Conservation (phyloP, 176 grass and related monocot species). For the Cenchrus fungigraminus region DNA sequence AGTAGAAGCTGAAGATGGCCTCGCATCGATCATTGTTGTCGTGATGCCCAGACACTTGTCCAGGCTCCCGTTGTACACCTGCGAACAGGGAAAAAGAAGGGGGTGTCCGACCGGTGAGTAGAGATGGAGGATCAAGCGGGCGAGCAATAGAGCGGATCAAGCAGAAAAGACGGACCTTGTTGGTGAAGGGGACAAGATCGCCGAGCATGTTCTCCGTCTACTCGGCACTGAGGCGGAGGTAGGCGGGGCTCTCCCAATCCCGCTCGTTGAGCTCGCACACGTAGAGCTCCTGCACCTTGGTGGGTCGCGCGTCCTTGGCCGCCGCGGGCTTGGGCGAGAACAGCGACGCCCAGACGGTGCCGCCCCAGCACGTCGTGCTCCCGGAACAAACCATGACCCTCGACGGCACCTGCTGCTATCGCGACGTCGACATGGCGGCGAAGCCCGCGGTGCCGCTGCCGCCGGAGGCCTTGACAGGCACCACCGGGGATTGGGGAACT, state of each 20-base stretch:
- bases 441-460: background rate
- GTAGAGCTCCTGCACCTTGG: slow-evolving; percentile 76
- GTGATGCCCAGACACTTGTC: slow-evolving; percentile 79
- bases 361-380: background rate
- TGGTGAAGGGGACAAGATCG: slow-evolving; percentile 89
- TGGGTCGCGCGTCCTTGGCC: slow-evolving; percentile 43
- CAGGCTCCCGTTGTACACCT: slow-evolving; percentile 81
- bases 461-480: background rate
- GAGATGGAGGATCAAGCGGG: background rate
- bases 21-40: slow-evolving; percentile 76
- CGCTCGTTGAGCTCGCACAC: slow-evolving; percentile 89
- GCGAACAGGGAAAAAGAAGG: background rate
- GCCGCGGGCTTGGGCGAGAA: slow-evolving; percentile 60
- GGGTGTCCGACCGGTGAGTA: no score
- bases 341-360: slow-evolving; percentile 49
- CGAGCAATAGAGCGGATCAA: background rate
- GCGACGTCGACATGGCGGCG: background rate
- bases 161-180: slow-evolving; percentile 49
- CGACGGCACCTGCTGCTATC: background rate
- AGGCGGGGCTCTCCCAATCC: slow-evolving; percentile 74
- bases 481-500: background rate
- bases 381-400: background rate
- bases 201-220: slow-evolving; percentile 78
- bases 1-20: slow-evolving; percentile 82
- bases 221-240: slow-evolving; percentile 69